phyloP scores from a whole-genome alignment of 495 filamentous ascomycete genomes.

The Neurospora africana region DNA sequence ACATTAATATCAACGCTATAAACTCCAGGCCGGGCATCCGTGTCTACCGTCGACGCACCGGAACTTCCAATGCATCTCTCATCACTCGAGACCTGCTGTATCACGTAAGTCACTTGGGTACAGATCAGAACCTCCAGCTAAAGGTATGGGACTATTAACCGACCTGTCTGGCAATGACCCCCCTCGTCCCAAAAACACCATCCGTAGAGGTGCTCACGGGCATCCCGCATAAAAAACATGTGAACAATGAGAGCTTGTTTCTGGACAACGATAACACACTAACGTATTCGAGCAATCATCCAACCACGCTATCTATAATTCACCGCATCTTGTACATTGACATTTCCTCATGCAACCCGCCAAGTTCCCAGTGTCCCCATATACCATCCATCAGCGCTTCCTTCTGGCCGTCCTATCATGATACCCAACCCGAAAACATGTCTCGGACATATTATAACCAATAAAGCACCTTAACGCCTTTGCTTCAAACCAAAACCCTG shows the following conservation, averaged over 20 bases:
- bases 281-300: background rate
- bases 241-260: background rate
- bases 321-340: background rate
- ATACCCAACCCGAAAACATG: background rate
- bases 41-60: background rate
- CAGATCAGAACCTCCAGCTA: background rate
- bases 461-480: background rate
- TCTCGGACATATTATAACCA: background rate
- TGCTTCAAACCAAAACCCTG: background rate
- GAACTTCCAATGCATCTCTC: background rate
- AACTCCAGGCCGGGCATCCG: background rate
- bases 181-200: background rate
- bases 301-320: background rate
- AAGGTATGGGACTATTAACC: background rate
- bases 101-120: background rate
- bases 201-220: background rate
- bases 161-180: background rate
- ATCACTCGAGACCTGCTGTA: background rate
- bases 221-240: background rate
- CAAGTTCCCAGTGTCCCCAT: background rate
- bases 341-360: background rate
- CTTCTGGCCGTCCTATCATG: background rate
- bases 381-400: background rate
- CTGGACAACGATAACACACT: background rate
- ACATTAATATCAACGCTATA: background rate